Evolutionary conservation across 441 rosid genomes (phyloP).

Genomic region (Populus hybrid): DNA sequence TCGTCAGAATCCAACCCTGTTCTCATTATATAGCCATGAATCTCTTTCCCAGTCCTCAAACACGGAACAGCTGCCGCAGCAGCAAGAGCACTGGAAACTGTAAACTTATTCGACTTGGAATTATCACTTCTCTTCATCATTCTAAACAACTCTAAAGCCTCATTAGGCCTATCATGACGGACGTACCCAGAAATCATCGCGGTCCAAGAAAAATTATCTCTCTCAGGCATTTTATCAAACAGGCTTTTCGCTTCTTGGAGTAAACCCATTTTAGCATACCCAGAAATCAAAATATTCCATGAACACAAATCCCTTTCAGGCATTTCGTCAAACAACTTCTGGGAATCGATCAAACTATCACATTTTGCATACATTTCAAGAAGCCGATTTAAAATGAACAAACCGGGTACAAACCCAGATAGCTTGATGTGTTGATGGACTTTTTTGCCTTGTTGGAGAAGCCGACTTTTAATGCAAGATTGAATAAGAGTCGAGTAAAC

Average conservation of each 20-base stretch:
- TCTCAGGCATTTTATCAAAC: conserved; percentile 30
- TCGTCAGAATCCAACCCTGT: conserved; percentile 7
- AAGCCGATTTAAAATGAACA: conserved; percentile 9
- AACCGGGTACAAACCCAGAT: conserved; percentile 18
- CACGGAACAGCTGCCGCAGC: too few species aligned
- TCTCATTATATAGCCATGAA: too few species aligned
- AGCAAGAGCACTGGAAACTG: too few species aligned
- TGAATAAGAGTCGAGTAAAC: background rate
- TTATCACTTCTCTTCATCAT: conserved; percentile 13
- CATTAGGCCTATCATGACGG: conserved; percentile 6
- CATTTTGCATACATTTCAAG: conserved; percentile 16
- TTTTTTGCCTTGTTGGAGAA: conserved; percentile 16
- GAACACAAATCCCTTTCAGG: conserved; percentile 28
- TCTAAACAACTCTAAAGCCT: conserved; percentile 11
- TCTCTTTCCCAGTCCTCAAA: too few species aligned
- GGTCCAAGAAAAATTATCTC: conserved; percentile 37
- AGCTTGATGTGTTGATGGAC: conserved; percentile 28
- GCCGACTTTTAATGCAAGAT: conserved; percentile 19
- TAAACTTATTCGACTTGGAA: conserved; percentile 3
- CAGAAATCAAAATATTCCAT: conserved; percentile 38
- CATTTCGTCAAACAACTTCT: conserved; percentile 16
- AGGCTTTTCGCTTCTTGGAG: conserved; percentile 2
- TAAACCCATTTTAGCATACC: conserved; percentile 23
- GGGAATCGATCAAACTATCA: conserved; percentile 16
- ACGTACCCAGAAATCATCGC: conserved; percentile 31